Evolutionary conservation across 768 basidiomycete genomes (phyloP).

Genomic region (Chalciporus piperatus): DNA sequence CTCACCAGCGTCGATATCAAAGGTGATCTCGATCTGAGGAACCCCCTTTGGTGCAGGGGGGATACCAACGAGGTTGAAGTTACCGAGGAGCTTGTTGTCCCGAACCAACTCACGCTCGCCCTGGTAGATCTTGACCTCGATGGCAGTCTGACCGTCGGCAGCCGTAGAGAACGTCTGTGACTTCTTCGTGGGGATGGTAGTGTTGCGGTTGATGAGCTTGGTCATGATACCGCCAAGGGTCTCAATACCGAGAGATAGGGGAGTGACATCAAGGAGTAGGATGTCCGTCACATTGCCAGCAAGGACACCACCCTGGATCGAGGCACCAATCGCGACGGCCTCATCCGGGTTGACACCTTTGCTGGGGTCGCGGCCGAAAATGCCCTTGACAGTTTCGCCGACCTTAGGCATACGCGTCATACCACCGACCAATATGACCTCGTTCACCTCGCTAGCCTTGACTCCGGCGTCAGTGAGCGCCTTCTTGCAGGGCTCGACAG

Average conservation of each 20-base stretch:
- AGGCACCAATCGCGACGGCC: conserved; percentile 97
- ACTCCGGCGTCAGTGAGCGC: conserved; percentile 91
- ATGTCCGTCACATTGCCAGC: conserved; percentile 97
- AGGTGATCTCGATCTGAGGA: conserved; percentile 80
- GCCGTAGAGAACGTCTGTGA: conserved; percentile 98
- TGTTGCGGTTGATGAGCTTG: conserved; percentile 96
- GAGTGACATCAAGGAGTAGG: conserved; percentile 92
- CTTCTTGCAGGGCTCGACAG: conserved; percentile 96
- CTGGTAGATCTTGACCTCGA: conserved; percentile 99
- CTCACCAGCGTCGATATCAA: conserved; percentile 95
- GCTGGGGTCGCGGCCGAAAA: conserved; percentile 95
- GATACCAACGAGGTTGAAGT: conserved; percentile 99
- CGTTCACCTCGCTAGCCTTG: conserved; percentile 89
- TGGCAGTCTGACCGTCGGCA: conserved; percentile 98
- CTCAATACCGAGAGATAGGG: conserved; percentile 92
- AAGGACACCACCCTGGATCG: conserved; percentile 97
- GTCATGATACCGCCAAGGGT: conserved; percentile 99
- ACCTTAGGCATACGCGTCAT: conserved; percentile 99
- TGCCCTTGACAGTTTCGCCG: conserved; percentile 76
- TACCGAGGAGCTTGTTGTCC: conserved; percentile 98
- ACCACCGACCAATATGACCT: conserved; percentile 97
- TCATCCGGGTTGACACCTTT: conserved; percentile 99
- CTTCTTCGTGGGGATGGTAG: conserved; percentile 99
- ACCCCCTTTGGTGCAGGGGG: conserved; percentile 78
- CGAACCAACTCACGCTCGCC: conserved; percentile 98